Evolutionary conservation across 306 rosid species (phyloP), one percentile per base, ranked within the genome.

Genomic region (Betula pendula): DNA sequence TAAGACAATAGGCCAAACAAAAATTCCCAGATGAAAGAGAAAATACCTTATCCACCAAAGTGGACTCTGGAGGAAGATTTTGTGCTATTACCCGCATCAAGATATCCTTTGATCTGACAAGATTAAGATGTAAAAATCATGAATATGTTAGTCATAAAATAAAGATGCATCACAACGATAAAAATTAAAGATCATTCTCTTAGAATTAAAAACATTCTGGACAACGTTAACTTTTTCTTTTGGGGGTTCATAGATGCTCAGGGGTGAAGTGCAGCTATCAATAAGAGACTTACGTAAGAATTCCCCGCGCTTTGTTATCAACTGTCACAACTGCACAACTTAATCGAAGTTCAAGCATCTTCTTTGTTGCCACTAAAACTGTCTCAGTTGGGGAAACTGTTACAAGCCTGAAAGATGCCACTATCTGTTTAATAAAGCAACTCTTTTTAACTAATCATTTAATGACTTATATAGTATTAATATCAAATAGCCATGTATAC

Each of bases 1-100:
- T 62, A 17, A 29, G 68, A 62, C 24, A 75, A 6, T 16, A 48
- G 71, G 60, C 62, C 73, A 42, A 53, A 73, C 43, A 27, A 13
- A 72, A 49, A 2, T 53, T 19, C 74, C 55, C n/a, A 44, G 77
- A 72, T 72, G 50, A 81, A 77, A 74, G 47, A 59, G 66, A 78
- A 51, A 44, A 45, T 87, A 96, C 98, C 99, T 87, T 93, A 84
- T 93, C 97, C 69, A 96, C 91, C 33, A 81, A 89, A 80, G 99
- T 91, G 58, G 90, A 83, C 6, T 86, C 89, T 27, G 99, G 89
- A 71, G 89, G 76, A 78, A 93, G 89, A 81, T 85, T 86, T 76
- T 85, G 99, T 48, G 97, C 89, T 79, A 93, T 80, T 53, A 96
- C 90, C 62, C 99, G 91, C 99, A 91, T 91, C 90, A 96, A 89